phyloP scores from a whole-genome alignment of 345 rosid genomes.

The Brassica carinata region DNA sequence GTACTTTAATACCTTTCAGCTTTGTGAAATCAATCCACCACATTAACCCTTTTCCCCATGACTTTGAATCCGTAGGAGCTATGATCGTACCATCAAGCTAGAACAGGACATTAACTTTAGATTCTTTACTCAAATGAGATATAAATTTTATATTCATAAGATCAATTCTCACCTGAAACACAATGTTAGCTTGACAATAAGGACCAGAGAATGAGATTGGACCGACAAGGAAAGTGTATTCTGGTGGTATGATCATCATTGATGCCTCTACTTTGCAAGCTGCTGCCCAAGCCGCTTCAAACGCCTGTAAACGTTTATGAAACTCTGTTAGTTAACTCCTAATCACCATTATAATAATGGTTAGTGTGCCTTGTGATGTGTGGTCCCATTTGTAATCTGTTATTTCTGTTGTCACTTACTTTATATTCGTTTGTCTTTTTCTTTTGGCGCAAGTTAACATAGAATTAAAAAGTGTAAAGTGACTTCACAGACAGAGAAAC shows the following conservation, averaged over 20 bases:
- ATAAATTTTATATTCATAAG: not conserved
- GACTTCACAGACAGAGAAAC: constrained; percentile 18
- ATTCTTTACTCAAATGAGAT: not conserved
- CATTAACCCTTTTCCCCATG: constrained; percentile 76
- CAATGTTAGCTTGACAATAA: constrained; percentile 75
- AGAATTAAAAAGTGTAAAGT: not conserved
- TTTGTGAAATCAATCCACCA: constrained; percentile 94
- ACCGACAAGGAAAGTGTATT: constrained; percentile 65
- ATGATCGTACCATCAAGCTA: constrained; percentile 91
- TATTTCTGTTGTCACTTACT: constrained; percentile 37
- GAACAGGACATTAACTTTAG: constrained; percentile 1
- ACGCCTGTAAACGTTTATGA: constrained; percentile 59
- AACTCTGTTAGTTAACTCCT: not conserved
- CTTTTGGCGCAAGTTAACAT: constrained; percentile 9
- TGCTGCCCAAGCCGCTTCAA: constrained; percentile 84
- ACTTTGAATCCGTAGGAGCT: constrained; percentile 67
- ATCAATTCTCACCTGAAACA: constrained; percentile 65
- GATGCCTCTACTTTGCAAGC: constrained; percentile 88
- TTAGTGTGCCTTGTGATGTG: constrained; percentile 8
- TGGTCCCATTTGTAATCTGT: constrained; percentile 37
- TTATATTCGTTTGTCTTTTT: constrained; percentile 36
- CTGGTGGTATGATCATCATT: constrained; percentile 55
- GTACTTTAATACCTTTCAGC: constrained; percentile 74
- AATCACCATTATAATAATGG: not conserved
- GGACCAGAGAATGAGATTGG: constrained; percentile 98